phyloP scores from a whole-genome alignment of 192 early-diverging fungal species.

The Coemansia sp. region DNA sequence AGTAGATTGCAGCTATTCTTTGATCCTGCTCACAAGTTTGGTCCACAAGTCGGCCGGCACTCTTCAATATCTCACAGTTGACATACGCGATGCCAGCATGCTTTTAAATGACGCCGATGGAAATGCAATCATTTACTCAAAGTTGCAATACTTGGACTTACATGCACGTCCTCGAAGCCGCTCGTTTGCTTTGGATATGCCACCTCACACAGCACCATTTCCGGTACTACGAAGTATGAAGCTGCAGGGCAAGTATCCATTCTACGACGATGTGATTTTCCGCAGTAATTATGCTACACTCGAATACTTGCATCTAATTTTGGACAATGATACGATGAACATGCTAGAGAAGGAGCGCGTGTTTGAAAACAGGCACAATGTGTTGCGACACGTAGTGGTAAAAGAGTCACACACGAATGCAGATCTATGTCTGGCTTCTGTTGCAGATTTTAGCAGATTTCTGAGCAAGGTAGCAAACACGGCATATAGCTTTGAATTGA shows the following conservation, averaged over 20 bases:
- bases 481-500: not conserved
- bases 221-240: not conserved
- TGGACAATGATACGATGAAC: not conserved
- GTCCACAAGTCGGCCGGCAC: not conserved
- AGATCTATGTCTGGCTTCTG: not conserved
- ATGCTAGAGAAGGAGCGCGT: not conserved
- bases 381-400: not conserved
- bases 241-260: not conserved
- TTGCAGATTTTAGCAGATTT: not conserved
- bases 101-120: not conserved
- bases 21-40: not conserved
- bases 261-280: slow-evolving; percentile 4
- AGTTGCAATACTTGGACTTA: slow-evolving; percentile 1
- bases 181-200: not conserved
- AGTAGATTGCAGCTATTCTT: not conserved
- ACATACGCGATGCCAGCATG: not conserved
- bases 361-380: not conserved
- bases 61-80: not conserved
- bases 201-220: not conserved
- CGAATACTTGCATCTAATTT: not conserved
- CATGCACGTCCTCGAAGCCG: too few species aligned
- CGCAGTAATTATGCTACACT: slow-evolving; percentile 1
- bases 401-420: not conserved
- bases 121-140: not conserved
- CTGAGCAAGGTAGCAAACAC: too few species aligned